phyloP scores from a whole-genome alignment of 495 filamentous ascomycete species.

The Penicillium samsonianum region DNA sequence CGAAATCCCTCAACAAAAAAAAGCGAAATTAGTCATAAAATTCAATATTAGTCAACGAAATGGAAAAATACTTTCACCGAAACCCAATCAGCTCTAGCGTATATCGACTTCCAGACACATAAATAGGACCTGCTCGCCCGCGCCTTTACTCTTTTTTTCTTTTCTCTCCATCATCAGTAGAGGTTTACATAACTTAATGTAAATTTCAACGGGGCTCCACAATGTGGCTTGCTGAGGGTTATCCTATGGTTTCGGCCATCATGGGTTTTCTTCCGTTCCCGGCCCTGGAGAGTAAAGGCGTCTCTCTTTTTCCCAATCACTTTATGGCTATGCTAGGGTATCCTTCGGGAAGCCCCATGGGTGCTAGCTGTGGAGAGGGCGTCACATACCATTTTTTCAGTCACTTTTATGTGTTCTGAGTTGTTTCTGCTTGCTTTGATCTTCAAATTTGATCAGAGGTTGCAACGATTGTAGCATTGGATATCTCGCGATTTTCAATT shows the following conservation, averaged over 20 bases:
- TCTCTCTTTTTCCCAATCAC: slow-evolving; percentile 49
- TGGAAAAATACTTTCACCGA: slow-evolving; percentile 19
- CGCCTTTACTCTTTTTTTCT: slow-evolving; percentile 33
- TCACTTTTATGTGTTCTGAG: slow-evolving; percentile 12
- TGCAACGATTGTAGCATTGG: neutral
- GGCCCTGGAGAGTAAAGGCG: slow-evolving; percentile 45
- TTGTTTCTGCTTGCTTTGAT: neutral
- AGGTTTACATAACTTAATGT: slow-evolving; percentile 51
- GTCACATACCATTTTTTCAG: slow-evolving; percentile 38
- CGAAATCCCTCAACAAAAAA: slow-evolving; percentile 5
- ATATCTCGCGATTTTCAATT: neutral
- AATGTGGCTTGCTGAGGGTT: slow-evolving; percentile 52
- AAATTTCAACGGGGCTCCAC: slow-evolving; percentile 47
- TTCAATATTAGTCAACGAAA: slow-evolving; percentile 1
- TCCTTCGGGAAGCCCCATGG: slow-evolving; percentile 49
- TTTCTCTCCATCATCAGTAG: slow-evolving; percentile 54
- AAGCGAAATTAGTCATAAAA: neutral
- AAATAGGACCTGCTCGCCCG: slow-evolving; percentile 25
- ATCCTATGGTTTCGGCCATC: slow-evolving; percentile 40
- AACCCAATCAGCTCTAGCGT: slow-evolving; percentile 34
- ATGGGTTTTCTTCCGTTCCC: slow-evolving; percentile 56
- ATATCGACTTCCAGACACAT: slow-evolving; percentile 11
- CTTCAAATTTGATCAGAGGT: neutral
- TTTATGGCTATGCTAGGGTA: slow-evolving; percentile 52
- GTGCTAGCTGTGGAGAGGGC: slow-evolving; percentile 52